Evolutionary conservation across 106 monocot species (phyloP).

Genomic region (Dioscorea alata): DNA sequence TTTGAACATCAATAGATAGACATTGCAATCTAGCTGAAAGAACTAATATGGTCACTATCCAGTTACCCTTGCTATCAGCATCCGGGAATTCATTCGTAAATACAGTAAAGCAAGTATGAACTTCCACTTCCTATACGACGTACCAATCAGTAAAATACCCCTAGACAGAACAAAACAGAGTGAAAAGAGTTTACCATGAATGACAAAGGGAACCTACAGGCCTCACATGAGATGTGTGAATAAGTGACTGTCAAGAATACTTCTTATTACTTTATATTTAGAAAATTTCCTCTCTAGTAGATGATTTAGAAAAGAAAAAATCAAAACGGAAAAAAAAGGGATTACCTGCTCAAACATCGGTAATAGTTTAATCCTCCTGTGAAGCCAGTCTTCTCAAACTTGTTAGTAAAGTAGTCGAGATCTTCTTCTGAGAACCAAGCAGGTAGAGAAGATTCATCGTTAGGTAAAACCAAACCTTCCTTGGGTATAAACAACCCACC

Average conservation of each 20-base stretch:
- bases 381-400: slow-evolving; percentile 4
- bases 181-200: slow-evolving; percentile 1
- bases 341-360: not conserved
- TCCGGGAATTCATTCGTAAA: not conserved
- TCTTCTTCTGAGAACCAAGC: not conserved
- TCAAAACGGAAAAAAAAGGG: not conserved
- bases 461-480: not conserved
- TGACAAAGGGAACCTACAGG: not conserved
- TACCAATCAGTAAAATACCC: not conserved
- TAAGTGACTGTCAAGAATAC: slow-evolving; percentile 2
- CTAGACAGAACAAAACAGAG: slow-evolving; percentile 4
- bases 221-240: slow-evolving; percentile 2
- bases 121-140: not conserved
- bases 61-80: too few relatives aligned
- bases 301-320: too few relatives aligned
- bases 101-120: not conserved
- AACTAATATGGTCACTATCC: not conserved
- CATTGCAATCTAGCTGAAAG: too few relatives aligned
- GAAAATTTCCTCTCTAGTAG: too few relatives aligned
- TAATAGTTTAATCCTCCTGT: not conserved
- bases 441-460: not conserved
- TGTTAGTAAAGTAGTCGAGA: not conserved
- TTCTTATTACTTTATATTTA: too few relatives aligned
- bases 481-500: not conserved
- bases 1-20: too few relatives aligned